Percentiles rank a stretch among this genome's conserved stretches.
These are phyloP conservation scores for Ceratobasidium papillatum DNA, from an alignment of 1,284 basidiomycete genomes.

Conservation along the genomic window DNA sequence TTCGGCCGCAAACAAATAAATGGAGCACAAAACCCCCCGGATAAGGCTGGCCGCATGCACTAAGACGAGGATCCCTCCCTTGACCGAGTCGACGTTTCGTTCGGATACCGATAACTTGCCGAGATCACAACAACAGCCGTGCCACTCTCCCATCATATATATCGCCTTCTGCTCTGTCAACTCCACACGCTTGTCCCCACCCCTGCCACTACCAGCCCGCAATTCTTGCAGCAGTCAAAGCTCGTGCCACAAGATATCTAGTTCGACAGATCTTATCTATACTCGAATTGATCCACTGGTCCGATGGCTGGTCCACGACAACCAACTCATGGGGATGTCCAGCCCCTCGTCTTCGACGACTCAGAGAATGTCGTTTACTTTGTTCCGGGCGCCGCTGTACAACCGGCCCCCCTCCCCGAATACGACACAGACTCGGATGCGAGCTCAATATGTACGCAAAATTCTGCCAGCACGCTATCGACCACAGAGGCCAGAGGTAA, in stretches of 20 bases:
- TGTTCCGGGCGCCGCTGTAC: neutral
- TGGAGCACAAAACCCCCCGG: neutral
- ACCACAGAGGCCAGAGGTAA: slow-evolving; percentile 5
- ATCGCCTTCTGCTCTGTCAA: neutral
- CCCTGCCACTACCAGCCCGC: neutral
- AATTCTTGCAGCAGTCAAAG: no score
- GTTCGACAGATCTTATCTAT: neutral
- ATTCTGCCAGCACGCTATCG: slow-evolving; percentile 22
- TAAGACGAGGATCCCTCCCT: neutral
- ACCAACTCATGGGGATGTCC: neutral
- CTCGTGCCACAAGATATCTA: no score
- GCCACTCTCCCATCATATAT: neutral
- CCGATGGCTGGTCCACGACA: slow-evolving; percentile 1
- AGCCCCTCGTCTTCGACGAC: slow-evolving; percentile 11
- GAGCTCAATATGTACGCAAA: slow-evolving; percentile 1
- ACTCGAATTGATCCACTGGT: neutral
- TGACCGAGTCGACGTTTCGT: neutral
- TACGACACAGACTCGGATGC: slow-evolving; percentile 16
- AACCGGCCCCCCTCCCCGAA: neutral
- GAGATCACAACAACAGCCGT: neutral
- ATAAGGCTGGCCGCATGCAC: neutral
- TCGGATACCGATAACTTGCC: neutral
- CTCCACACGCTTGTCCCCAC: neutral
- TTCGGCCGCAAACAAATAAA: neutral
- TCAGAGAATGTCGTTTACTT: slow-evolving; percentile 15